A percentile compares a stretch with the other conserved stretches of the same genome.
These are phyloP conservation scores for Dioszegia crocea DNA, from an alignment of 768 basidiomycete genomes.

Conservation along the genomic window DNA sequence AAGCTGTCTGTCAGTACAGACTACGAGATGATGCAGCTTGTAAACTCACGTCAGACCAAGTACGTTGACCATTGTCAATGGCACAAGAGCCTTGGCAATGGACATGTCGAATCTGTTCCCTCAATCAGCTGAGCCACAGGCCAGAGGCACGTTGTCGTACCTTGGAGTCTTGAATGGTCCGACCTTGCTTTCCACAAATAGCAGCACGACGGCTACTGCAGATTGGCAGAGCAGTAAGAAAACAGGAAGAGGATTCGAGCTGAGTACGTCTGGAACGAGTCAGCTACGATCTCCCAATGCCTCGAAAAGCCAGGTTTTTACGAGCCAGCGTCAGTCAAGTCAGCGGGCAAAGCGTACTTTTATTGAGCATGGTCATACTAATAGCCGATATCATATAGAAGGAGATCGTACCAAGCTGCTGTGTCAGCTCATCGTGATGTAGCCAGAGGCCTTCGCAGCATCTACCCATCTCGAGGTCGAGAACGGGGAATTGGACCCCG, in stretches of 20 bases:
- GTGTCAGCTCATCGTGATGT: not conserved
- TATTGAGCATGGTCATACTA: slow-evolving; percentile 39
- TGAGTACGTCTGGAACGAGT: slow-evolving; percentile 24
- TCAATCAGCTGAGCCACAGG: not conserved
- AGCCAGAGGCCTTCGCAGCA: too few relatives aligned
- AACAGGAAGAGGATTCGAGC: slow-evolving; percentile 38
- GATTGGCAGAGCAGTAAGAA: slow-evolving; percentile 37
- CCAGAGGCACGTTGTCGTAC: slow-evolving; percentile 4
- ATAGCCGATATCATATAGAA: slow-evolving; percentile 43
- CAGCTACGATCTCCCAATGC: not conserved
- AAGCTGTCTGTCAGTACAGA: slow-evolving; percentile 56
- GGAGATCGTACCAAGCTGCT: slow-evolving; percentile 28
- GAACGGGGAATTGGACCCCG: too few relatives aligned
- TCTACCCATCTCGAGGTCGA: not conserved
- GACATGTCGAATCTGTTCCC: slow-evolving; percentile 56
- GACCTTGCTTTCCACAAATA: slow-evolving; percentile 21
- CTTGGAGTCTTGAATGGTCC: slow-evolving; percentile 34
- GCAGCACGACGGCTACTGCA: slow-evolving; percentile 25
- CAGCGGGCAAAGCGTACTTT: slow-evolving; percentile 15
- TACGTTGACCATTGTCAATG: slow-evolving; percentile 73
- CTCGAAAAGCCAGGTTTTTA: too few relatives aligned
- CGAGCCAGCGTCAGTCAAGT: too few relatives aligned
- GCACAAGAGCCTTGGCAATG: slow-evolving; percentile 66
- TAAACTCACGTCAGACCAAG: slow-evolving; percentile 68
- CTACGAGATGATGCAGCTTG: too few relatives aligned